Base-by-base conservation (phyloP, 2,329 filamentous ascomycete species). In the Parasarocladium wereldwijsianum region DNA sequence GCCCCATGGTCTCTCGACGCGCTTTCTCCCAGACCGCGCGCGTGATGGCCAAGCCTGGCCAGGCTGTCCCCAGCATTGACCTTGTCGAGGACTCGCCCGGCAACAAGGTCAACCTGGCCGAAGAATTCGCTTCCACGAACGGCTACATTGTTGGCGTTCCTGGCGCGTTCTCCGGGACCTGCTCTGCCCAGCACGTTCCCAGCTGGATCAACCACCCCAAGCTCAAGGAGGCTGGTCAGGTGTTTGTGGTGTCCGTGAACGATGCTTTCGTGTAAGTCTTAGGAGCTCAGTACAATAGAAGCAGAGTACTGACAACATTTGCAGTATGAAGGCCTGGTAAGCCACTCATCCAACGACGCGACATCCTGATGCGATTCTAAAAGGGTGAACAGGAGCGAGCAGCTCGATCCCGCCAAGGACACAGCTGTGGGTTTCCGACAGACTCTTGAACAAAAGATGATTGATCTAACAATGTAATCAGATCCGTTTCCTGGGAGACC, bases 211-310 rank as follows among this genome's bases (percentile, higher is more conserved):
- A 73, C 47, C 79, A 83, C 49, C 66, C 76, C 32, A 73, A 76
- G 51, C 66, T 92, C 43, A 81, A 81, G 58, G 64, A 76, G 36
- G 83, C 81, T 17, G 86, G 85, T 28, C 66, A 79, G 45, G 81
- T 93, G 26, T 93, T 92, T 46, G 83, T 96, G 23, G 74, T 96
- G 33, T 76, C 81, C 11, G 86, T 94, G 49, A 96, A 96, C 51
- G 87, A 96, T 51, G 72, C 85, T 13, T 94, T 94, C 51, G 86
- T 93, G 81, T 92, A 64, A 57, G 80, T 58, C 9, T 9, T n/a
- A 21, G 8, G 20, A 11, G 10, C 21, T 12, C n/a, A 18, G 8
- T 22, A 22, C n/a, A 20, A 15, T 21, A 14, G 18, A 32, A 19
- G 24, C 17, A 18, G 12, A 26, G 12, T 15, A 21, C 22, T 17